phyloP scores from a whole-genome alignment of 768 basidiomycete species.

The Tubosaeta sp. region DNA sequence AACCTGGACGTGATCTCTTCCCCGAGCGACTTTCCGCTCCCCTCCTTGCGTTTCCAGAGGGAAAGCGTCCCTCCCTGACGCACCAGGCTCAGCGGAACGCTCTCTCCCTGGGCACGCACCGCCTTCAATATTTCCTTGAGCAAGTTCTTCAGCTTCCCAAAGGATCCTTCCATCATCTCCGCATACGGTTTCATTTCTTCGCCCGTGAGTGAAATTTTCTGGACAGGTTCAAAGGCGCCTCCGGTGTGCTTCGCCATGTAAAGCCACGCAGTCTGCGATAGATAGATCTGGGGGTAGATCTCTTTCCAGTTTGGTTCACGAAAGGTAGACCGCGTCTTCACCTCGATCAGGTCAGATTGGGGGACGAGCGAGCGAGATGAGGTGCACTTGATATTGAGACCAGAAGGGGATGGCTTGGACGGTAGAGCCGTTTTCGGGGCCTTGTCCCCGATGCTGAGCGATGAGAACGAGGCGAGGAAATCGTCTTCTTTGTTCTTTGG shows the following conservation, averaged over 20 bases:
- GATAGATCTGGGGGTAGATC: slow-evolving; percentile 59
- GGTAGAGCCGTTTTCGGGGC: neutral
- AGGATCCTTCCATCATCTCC: slow-evolving; percentile 14
- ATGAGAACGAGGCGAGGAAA: slow-evolving; percentile 24
- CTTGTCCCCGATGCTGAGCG: slow-evolving; percentile 15
- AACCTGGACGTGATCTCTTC: slow-evolving; percentile 24
- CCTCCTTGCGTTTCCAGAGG: slow-evolving; percentile 44
- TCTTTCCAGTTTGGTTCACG: slow-evolving; percentile 52
- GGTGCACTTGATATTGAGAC: slow-evolving; percentile 20
- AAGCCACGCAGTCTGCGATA: slow-evolving; percentile 63
- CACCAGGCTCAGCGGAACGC: slow-evolving; percentile 53
- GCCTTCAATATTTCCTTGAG: slow-evolving; percentile 40
- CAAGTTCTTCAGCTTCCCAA: slow-evolving; percentile 26
- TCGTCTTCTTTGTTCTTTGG: slow-evolving; percentile 19
- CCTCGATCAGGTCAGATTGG: slow-evolving; percentile 34
- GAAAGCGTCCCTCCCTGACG: slow-evolving; percentile 39
- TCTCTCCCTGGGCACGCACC: slow-evolving; percentile 49
- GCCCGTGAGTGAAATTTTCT: slow-evolving; percentile 41
- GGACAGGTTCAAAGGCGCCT: slow-evolving; percentile 49
- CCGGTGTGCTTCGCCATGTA: slow-evolving; percentile 55
- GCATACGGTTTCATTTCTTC: slow-evolving; percentile 22
- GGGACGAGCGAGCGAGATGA: slow-evolving; percentile 29
- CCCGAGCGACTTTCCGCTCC: slow-evolving; percentile 16
- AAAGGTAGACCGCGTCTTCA: slow-evolving; percentile 29
- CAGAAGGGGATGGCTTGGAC: neutral